Base-by-base conservation (phyloP, 371 early-diverging fungal species). In the Apophysomyces trapeziformis region DNA sequence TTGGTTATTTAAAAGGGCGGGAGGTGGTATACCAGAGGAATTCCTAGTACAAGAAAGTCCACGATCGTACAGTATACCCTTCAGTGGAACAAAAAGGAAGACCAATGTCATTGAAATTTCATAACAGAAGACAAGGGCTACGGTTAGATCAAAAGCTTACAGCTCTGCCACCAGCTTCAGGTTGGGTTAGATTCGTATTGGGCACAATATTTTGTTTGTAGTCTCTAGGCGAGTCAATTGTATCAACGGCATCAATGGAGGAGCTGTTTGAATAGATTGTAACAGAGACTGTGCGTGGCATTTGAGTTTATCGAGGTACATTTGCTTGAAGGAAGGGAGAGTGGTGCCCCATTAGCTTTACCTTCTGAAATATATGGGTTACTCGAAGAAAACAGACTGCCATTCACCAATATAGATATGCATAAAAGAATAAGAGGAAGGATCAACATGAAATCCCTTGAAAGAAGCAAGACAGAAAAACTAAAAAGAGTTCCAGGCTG, bases 51-150 rank as follows among this genome's bases (percentile, higher is more conserved):
- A 82, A 47, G 79, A 79, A 21, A 66, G 64, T 21, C 77, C 79
- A 58, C 79, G 70, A 65, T 82, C 79, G 56, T 82, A 82, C 7
- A 82, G 44, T n/a, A 75, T 67, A 8, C 82, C 82, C 82, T 82
- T 36, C 21, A 32, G 1, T 61, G 14, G 14, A 13, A 36, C 36
- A 47, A 26, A 26, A 26, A 26, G 32, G 2, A 26, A 26, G 32
- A 2, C 32, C 32, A 26, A 26, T 2, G 32, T 26, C 32, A 26
- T 26, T 26, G 1, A 26, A 2, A 26, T 26, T 26, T 26, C 2
- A 2, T 26, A 26, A 26, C 32, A 26, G 32, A 26, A 26, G 3
- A 26, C 32, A 2, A 26, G 2, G 1, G 32, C 32, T 26, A 26
- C 32, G 32, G 32, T 26, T 26, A 26, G 32, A 26, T 26, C 32